A percentile compares a stretch with the other conserved stretches of the same genome.
phyloP scores from a whole-genome alignment of 2,329 filamentous ascomycete genomes.

The Fusarium verrucosum region DNA sequence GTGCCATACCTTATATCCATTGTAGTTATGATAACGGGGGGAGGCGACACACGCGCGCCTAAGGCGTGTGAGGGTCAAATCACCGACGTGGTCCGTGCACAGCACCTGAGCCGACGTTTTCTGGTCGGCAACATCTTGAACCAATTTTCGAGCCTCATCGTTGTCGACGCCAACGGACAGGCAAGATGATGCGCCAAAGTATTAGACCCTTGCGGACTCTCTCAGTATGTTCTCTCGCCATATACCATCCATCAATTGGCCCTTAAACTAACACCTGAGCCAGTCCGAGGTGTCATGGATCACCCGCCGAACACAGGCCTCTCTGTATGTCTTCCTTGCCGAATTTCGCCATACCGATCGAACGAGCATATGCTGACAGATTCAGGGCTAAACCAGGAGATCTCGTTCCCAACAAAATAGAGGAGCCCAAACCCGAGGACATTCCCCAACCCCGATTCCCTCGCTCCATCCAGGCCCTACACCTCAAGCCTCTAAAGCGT shows the following conservation, averaged over 20 bases:
- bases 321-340: conserved; percentile 38
- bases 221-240: conserved; percentile 29
- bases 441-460: conserved; percentile 66
- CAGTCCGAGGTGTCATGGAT: conserved; percentile 40
- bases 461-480: conserved; percentile 83
- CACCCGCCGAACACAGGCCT: conserved; percentile 39
- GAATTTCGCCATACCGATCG: neutral
- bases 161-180: conserved; percentile 35
- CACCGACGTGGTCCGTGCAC: conserved; percentile 35
- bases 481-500: conserved; percentile 84
- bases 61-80: neutral
- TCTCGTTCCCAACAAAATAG: conserved; percentile 23
- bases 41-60: conserved; percentile 32
- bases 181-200: conserved; percentile 47
- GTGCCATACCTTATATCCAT: too few species aligned
- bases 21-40: too few species aligned
- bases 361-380: conserved; percentile 7
- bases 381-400: conserved; percentile 32
- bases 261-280: conserved; percentile 12
- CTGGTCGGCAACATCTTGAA: conserved; percentile 12
- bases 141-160: conserved; percentile 37
- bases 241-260: neutral
- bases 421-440: conserved; percentile 5
- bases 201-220: conserved; percentile 39
- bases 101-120: conserved; percentile 34